Conservation (phyloP, 257 asterid species). For the Nicotiana attenuata region DNA sequence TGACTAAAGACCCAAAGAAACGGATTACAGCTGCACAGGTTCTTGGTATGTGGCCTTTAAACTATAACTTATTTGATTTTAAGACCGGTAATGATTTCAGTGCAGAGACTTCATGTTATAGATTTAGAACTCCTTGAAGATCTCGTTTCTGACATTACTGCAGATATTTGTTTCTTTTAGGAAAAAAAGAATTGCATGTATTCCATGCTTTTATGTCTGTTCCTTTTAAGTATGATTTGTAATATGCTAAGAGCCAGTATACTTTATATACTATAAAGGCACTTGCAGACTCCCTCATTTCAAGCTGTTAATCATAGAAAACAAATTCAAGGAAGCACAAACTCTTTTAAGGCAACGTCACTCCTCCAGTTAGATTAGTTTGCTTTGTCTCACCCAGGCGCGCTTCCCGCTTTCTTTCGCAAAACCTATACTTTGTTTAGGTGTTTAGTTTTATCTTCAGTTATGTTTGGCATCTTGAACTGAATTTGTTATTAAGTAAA, state of each 20-base stretch:
- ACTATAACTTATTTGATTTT: neutral
- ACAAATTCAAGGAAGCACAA: neutral
- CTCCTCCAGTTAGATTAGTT: neutral
- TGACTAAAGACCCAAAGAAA: slow-evolving; percentile 48
- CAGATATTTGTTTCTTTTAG: neutral
- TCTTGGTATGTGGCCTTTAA: slow-evolving; percentile 48
- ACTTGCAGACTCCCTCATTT: neutral
- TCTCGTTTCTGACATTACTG: neutral
- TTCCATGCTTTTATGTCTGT: neutral
- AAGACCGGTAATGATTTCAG: neutral
- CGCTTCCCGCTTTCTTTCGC: neutral
- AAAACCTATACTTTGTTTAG: neutral
- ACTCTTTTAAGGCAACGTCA: neutral
- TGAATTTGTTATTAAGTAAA: neutral
- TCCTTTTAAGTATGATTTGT: neutral
- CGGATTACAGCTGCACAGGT: slow-evolving; percentile 78
- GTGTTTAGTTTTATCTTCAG: neutral
- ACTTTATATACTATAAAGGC: neutral
- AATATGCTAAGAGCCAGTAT: neutral
- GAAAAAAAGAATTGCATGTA: neutral
- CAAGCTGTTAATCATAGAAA: neutral
- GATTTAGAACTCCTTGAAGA: neutral
- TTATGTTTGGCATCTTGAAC: neutral
- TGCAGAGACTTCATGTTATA: neutral
- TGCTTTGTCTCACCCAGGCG: neutral